Percentiles rank a stretch among this genome's conserved stretches.
Evolutionary conservation across 78 protist species (phyloP).

Genomic region (Pelomyxa schiedti): DNA sequence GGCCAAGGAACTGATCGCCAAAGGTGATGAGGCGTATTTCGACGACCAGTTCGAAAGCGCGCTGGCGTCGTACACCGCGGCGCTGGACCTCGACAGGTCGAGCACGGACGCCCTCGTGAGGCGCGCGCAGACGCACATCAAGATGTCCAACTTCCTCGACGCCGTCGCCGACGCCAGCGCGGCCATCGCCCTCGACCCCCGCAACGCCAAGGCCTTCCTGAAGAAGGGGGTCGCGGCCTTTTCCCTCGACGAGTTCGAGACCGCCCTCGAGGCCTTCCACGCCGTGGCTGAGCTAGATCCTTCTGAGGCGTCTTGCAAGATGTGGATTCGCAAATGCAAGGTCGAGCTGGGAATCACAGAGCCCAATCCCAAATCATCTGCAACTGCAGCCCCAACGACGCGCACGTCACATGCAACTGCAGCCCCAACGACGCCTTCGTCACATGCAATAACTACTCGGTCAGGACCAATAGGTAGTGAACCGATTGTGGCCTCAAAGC

Average conservation of each 20-base stretch:
- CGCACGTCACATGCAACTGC: too few species aligned
- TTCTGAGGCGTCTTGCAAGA: constrained; percentile 20
- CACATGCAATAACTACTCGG: too few species aligned
- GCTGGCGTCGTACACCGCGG: constrained; percentile 16
- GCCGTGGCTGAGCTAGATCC: constrained; percentile 35
- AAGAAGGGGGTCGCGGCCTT: constrained; percentile 55
- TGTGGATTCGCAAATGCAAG: constrained; percentile 55
- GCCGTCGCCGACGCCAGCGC: constrained; percentile 36
- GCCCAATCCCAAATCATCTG: constrained; percentile 1
- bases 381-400: constrained; percentile 11
- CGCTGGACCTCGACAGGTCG: constrained; percentile 7
- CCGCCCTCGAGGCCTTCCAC: constrained; percentile 52
- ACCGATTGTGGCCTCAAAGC: neutral
- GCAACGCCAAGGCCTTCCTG: constrained; percentile 37
- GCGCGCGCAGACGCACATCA: constrained; percentile 31
- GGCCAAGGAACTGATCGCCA: neutral
- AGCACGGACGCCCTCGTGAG: constrained; percentile 13
- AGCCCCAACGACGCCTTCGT: too few species aligned
- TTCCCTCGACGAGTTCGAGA: constrained; percentile 47
- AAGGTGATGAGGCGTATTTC: constrained; percentile 37
- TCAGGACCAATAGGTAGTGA: too few species aligned
- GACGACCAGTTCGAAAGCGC: constrained; percentile 53
- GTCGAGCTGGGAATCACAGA: constrained; percentile 26
- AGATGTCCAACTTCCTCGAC: constrained; percentile 15
- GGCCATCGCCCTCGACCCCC: constrained; percentile 41